Conservation (phyloP, 768 basidiomycete species). For the Mycena haematopus region DNA sequence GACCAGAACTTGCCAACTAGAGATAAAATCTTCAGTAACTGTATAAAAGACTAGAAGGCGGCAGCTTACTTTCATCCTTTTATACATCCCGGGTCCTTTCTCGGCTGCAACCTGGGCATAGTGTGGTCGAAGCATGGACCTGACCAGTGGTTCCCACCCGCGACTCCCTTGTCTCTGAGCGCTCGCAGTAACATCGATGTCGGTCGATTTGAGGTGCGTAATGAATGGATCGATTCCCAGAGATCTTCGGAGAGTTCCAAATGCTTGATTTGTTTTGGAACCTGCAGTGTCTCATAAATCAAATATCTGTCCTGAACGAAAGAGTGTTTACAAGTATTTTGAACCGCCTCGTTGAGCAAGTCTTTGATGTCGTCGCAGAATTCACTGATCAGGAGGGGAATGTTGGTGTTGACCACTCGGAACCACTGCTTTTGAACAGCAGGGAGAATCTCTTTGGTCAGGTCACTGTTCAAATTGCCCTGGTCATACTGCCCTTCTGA, state of each 20-base stretch:
- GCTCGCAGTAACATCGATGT: neutral
- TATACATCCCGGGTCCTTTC: conserved; percentile 26
- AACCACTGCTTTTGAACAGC: neutral
- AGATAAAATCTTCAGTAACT: neutral
- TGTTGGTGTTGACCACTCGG: neutral
- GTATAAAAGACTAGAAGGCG: neutral
- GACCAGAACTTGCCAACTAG: conserved; percentile 12
- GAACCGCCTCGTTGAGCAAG: neutral
- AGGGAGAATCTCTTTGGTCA: neutral
- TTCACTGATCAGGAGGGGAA: neutral
- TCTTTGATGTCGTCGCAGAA: neutral
- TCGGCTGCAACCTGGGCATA: conserved; percentile 8
- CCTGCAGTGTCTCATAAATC: neutral
- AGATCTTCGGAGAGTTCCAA: neutral
- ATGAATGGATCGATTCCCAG: conserved; percentile 15
- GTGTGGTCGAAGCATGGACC: conserved; percentile 7
- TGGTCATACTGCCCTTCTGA: conserved; percentile 11
- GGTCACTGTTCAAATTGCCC: conserved; percentile 21
- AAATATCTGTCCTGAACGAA: too few species aligned
- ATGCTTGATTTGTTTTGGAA: neutral
- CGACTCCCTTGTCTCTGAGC: conserved; percentile 22
- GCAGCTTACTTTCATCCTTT: conserved; percentile 25
- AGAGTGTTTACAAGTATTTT: conserved; percentile 3
- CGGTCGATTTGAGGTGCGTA: neutral
- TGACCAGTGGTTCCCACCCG: conserved; percentile 22